Conservation (phyloP, 2,329 filamentous ascomycete genomes). For the Fusarium sp. region DNA sequence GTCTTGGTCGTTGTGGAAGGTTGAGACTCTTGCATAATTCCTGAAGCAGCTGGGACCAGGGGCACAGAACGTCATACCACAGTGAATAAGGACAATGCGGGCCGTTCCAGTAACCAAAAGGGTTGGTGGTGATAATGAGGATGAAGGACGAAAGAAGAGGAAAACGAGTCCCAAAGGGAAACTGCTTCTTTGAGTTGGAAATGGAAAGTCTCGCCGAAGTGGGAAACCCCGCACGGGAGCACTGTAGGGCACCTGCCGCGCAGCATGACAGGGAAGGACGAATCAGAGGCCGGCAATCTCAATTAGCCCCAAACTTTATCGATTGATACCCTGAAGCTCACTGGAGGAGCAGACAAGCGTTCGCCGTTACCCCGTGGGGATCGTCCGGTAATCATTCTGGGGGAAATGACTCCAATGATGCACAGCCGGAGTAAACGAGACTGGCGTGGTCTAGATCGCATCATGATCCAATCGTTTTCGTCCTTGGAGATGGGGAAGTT, state of each 20-base stretch:
- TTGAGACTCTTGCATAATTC: slow-evolving; percentile 40
- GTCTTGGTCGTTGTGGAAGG: slow-evolving; percentile 8
- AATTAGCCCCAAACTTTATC: slow-evolving; percentile 17
- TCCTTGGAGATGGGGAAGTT: not conserved
- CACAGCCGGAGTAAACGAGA: slow-evolving; percentile 9
- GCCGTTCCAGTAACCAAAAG: slow-evolving; percentile 1
- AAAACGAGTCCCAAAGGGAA: slow-evolving; percentile 18
- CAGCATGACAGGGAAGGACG: not conserved
- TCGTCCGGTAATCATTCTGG: slow-evolving; percentile 22
- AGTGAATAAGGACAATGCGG: slow-evolving; percentile 5
- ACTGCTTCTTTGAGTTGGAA: slow-evolving; percentile 33
- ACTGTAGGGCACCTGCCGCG: not conserved
- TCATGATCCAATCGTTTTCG: slow-evolving; percentile 25
- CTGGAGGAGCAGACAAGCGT: slow-evolving; percentile 3
- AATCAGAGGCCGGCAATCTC: slow-evolving; percentile 7
- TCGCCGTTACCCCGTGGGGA: slow-evolving; percentile 39
- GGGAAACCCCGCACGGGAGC: slow-evolving; percentile 19
- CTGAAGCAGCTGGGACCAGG: slow-evolving; percentile 2
- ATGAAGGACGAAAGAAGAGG: slow-evolving; percentile 14
- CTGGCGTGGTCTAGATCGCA: slow-evolving; percentile 21
- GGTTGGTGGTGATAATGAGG: slow-evolving; percentile 8
- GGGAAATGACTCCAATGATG: slow-evolving; percentile 5
- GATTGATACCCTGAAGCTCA: not conserved
- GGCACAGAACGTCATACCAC: slow-evolving; percentile 14
- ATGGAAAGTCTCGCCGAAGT: slow-evolving; percentile 11